These are phyloP conservation scores for Vanrija humicola DNA, from an alignment of 1,284 basidiomycete genomes.

Conservation along the genomic window DNA sequence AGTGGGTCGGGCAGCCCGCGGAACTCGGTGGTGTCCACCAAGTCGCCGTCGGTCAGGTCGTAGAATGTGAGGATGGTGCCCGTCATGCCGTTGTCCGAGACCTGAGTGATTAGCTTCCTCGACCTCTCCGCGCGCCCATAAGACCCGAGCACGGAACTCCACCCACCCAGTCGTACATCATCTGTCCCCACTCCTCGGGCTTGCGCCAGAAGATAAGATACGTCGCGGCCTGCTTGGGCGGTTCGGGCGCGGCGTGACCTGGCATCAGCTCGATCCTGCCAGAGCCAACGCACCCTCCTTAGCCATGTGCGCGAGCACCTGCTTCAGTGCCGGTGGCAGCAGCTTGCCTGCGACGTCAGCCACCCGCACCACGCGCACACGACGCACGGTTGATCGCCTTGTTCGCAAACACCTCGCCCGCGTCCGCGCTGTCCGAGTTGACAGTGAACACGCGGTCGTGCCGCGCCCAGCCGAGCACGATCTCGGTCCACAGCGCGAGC, in stretches of 20 bases:
- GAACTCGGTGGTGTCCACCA: constrained; percentile 52
- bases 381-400: constrained; percentile 41
- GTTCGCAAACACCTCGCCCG: constrained; percentile 44
- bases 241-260: constrained; percentile 43
- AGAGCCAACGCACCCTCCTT: constrained; percentile 35
- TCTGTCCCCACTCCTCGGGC: constrained; percentile 54
- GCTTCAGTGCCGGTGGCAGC: constrained; percentile 27
- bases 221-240: constrained; percentile 40
- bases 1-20: constrained; percentile 48
- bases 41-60: constrained; percentile 54
- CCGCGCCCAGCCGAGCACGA: constrained; percentile 50
- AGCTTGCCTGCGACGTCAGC: constrained; percentile 26
- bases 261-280: neutral
- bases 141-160: neutral
- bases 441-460: constrained; percentile 49
- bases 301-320: constrained; percentile 35
- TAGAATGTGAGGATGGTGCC: constrained; percentile 56
- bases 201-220: constrained; percentile 54
- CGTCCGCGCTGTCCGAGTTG: constrained; percentile 40
- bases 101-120: constrained; percentile 23
- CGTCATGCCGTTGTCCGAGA: constrained; percentile 53
- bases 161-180: constrained; percentile 55
- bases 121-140: neutral
- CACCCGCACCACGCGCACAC: neutral
- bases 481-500: constrained; percentile 49